Evolutionary conservation across 1,284 basidiomycete species (phyloP).

Genomic region (Malassezia slooffiae): DNA sequence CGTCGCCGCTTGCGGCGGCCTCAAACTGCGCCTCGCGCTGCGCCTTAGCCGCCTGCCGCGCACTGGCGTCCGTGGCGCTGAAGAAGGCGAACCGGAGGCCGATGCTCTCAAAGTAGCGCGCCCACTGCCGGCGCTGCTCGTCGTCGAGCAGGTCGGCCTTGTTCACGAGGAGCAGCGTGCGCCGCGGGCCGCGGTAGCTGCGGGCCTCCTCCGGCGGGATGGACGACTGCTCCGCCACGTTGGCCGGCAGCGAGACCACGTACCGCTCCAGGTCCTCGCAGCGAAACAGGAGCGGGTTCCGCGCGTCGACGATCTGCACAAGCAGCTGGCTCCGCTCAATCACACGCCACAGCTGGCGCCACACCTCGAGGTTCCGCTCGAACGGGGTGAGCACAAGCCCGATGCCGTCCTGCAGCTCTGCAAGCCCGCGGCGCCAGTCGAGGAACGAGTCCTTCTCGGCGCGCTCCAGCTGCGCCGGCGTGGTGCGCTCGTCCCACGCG

Average conservation of each 20-base stretch:
- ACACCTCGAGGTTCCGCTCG: conserved; percentile 46
- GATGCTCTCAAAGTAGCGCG: conserved; percentile 78
- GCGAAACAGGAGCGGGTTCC: conserved; percentile 44
- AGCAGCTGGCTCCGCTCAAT: conserved; percentile 43
- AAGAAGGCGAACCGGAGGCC: conserved; percentile 84
- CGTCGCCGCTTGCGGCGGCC: conserved; percentile 39
- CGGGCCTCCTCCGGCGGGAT: conserved; percentile 55
- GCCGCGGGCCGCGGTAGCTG: conserved; percentile 55
- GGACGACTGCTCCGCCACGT: conserved; percentile 65
- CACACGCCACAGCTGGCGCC: conserved; percentile 46
- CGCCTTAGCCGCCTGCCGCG: conserved; percentile 54
- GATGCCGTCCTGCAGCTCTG: conserved; percentile 41
- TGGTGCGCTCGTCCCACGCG: conserved; percentile 36
- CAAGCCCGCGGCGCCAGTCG: conserved; percentile 42
- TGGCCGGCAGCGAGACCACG: conserved; percentile 55
- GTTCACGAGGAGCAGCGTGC: conserved; percentile 78
- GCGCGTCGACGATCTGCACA: conserved; percentile 45
- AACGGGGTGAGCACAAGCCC: conserved; percentile 46
- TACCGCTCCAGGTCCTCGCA: conserved; percentile 46
- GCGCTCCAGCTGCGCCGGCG: conserved; percentile 39
- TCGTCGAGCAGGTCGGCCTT: conserved; percentile 86
- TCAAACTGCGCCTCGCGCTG: conserved; percentile 51
- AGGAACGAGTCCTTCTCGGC: conserved; percentile 42
- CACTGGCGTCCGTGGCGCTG: conserved; percentile 80
- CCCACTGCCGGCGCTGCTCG: conserved; percentile 74